Base-by-base conservation (phyloP, 192 early-diverging fungal species). In the Rhizophagus clarus region DNA sequence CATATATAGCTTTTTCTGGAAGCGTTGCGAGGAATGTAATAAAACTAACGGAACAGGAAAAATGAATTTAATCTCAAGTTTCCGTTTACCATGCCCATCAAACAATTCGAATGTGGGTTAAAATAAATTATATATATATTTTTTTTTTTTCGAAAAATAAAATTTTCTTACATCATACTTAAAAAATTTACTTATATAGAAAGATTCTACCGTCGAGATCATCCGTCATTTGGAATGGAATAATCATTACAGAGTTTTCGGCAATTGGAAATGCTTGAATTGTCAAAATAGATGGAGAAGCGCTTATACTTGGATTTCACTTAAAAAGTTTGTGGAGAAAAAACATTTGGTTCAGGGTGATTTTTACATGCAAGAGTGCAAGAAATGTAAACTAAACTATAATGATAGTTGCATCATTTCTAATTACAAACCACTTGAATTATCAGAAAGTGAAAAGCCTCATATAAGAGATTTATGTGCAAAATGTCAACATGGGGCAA, bases 221-320 rank as follows among this genome's bases (percentile, higher is more conserved):
- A 74, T 60, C 12, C 45, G 45, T 51, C 72, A 74, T 10, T 29
- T 74, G 56, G 26, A 34, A 56, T 74, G 49, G 26, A 31, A 74
- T 22, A 40, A 77, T 22, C 20, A 62, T 37, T 64, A 77, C n/a
- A 34, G 75, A 40, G 75, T 77, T 24, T 64, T 77, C 26, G 61
- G 61, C 8, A 14, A 40, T 26, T 77, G 75, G 75, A 26, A 77
- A 77, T 77, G 75, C 14, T 17, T 17, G 29, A 24, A 42, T 42
- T 77, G 37, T 42, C 4, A 15, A 15, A 63, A 64, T 28, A 24
- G 17, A 42, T 77, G 75, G 75, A 7, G 9, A 10, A 77, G 75
- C 34, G 61, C 75, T 77, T 77, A 77, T 26, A 77, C 75, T 66
- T 77, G 75, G 75, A 45, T 77, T 66, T 77, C 75, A 26, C 75